phyloP scores from a whole-genome alignment of 2,329 filamentous ascomycete genomes.

The Fusarium buharicum region DNA sequence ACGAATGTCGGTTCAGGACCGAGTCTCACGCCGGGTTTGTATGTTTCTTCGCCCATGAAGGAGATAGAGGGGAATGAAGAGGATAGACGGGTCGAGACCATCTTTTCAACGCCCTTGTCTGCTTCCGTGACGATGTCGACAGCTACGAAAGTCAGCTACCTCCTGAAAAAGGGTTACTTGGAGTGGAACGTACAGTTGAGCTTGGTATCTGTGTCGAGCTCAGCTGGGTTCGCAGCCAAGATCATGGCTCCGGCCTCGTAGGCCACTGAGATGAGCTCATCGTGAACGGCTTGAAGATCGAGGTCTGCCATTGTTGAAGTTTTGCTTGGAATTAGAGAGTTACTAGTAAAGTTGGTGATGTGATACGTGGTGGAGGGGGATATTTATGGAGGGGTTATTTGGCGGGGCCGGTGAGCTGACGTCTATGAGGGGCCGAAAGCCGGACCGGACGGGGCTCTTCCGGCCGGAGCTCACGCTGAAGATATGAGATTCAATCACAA shows the following conservation, averaged over 20 bases:
- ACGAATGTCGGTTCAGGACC: slow-evolving; percentile 78
- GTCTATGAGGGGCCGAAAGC: slow-evolving; percentile 32
- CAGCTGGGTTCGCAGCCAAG: slow-evolving; percentile 67
- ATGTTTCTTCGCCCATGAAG: slow-evolving; percentile 83
- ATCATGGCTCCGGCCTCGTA: slow-evolving; percentile 74
- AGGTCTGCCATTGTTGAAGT: slow-evolving; percentile 61
- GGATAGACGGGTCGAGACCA: slow-evolving; percentile 65
- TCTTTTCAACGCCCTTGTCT: slow-evolving; percentile 72
- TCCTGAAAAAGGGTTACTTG: not conserved
- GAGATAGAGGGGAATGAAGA: slow-evolving; percentile 64
- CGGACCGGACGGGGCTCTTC: slow-evolving; percentile 22
- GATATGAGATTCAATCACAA: not conserved
- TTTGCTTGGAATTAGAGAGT: not conserved
- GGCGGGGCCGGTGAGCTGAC: slow-evolving; percentile 35
- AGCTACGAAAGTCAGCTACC: slow-evolving; percentile 54
- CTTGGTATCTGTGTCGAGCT: slow-evolving; percentile 68
- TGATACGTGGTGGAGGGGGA: slow-evolving; percentile 16
- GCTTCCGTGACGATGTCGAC: slow-evolving; percentile 76
- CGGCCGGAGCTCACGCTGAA: slow-evolving; percentile 14
- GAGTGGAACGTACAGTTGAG: slow-evolving; percentile 66
- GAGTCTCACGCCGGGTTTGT: slow-evolving; percentile 71
- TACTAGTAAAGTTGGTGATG: slow-evolving; percentile 1
- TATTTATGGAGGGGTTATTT: slow-evolving; percentile 42
- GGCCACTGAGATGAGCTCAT: slow-evolving; percentile 69
- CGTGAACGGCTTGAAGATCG: slow-evolving; percentile 70